A percentile compares a stretch with the other conserved stretches of the same genome.
Conservation (phyloP, 495 filamentous ascomycete species). For the Tuber indicum region DNA sequence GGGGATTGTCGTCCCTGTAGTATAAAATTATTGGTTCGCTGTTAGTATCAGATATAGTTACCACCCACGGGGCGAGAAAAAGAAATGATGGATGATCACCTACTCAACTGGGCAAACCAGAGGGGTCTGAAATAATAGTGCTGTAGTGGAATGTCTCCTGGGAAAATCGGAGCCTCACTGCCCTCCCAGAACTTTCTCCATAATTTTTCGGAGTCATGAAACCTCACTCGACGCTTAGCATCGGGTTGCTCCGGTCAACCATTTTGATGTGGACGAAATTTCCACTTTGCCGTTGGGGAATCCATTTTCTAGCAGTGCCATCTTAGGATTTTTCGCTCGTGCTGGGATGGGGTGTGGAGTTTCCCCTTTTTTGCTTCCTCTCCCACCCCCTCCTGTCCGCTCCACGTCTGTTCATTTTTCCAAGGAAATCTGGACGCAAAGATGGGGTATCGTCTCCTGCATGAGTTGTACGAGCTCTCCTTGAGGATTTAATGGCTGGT, state of each 20-base stretch:
- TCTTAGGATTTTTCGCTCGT: not conserved
- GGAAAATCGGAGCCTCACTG: not conserved
- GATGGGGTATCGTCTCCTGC: not conserved
- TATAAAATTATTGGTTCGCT: not conserved
- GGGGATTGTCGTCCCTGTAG: not conserved
- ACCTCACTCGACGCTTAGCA: constrained; percentile 24
- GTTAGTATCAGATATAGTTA: not conserved
- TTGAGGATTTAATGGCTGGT: not conserved
- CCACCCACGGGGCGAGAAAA: not conserved
- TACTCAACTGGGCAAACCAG: not conserved
- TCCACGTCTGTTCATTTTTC: not conserved
- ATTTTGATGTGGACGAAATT: not conserved
- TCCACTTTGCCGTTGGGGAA: not conserved
- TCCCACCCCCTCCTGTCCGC: not conserved
- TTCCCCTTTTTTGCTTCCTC: not conserved
- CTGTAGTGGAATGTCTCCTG: not conserved
- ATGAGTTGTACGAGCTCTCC: not conserved
- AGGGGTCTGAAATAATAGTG: not conserved
- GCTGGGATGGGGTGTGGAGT: not conserved
- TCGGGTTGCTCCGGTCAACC: not conserved
- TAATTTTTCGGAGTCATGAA: constrained; percentile 17
- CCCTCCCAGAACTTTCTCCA: not conserved
- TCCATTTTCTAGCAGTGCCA: not conserved
- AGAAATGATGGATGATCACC: not conserved
- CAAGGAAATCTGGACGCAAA: not conserved